phyloP scores from a whole-genome alignment of 2,329 filamentous ascomycete species.

The Colletotrichum sp. region DNA sequence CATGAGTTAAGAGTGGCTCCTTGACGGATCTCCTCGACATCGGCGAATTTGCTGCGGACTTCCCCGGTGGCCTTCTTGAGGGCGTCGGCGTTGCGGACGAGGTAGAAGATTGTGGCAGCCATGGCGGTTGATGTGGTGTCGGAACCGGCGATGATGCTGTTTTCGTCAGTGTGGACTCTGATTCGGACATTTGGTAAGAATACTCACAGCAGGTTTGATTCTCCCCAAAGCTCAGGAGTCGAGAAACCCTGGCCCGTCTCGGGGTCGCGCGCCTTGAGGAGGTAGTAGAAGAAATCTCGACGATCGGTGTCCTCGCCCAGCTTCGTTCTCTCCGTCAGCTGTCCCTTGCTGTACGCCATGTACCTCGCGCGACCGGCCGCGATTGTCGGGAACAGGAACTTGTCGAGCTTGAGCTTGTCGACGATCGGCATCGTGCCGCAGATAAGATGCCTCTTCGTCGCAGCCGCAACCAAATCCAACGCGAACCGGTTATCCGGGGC shows the following conservation, averaged over 20 bases:
- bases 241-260: constrained; percentile 72
- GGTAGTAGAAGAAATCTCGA: constrained; percentile 78
- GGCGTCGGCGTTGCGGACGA: constrained; percentile 55
- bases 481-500: constrained; percentile 67
- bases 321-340: constrained; percentile 70
- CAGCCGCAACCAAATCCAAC: constrained; percentile 69
- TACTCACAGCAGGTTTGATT: constrained; percentile 69
- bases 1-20: constrained; percentile 54
- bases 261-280: constrained; percentile 73
- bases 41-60: constrained; percentile 54
- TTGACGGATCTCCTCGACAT: constrained; percentile 60
- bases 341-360: constrained; percentile 72
- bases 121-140: constrained; percentile 75
- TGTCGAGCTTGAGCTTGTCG: constrained; percentile 69
- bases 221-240: constrained; percentile 71
- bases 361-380: constrained; percentile 71
- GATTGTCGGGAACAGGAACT: constrained; percentile 70
- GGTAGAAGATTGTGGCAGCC: constrained; percentile 67
- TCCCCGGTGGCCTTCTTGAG: constrained; percentile 54
- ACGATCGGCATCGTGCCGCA: constrained; percentile 76
- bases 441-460: constrained; percentile 73
- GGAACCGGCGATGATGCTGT: constrained; percentile 70
- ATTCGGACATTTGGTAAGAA: fast-evolving
- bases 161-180: not conserved
- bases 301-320: constrained; percentile 70